These are phyloP conservation scores for Hypholoma sublateritium DNA, from an alignment of 768 basidiomycete genomes.

Conservation along the genomic window DNA sequence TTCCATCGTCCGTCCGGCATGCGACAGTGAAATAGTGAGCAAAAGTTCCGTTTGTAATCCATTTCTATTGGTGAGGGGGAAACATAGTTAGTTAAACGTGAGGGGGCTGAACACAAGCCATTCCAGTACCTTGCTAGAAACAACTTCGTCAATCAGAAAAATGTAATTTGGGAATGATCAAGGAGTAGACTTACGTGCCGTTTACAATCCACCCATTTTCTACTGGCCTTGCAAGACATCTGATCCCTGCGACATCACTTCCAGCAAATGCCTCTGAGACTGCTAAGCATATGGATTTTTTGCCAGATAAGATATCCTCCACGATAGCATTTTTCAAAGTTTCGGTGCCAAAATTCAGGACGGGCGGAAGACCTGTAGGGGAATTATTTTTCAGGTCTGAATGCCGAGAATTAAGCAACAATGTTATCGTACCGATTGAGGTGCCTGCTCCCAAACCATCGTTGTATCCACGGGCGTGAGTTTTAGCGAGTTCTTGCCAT, in stretches of 20 bases:
- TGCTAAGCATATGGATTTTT: slow-evolving; percentile 74
- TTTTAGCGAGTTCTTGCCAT: slow-evolving; percentile 66
- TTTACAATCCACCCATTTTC: slow-evolving; percentile 76
- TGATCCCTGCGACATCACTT: slow-evolving; percentile 71
- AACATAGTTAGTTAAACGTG: no score
- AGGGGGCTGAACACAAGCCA: no score
- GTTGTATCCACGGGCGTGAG: slow-evolving; percentile 73
- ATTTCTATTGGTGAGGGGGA: slow-evolving; percentile 42
- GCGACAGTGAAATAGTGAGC: slow-evolving; percentile 70
- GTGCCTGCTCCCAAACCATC: slow-evolving; percentile 66
- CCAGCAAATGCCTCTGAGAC: slow-evolving; percentile 88
- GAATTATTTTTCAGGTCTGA: neutral
- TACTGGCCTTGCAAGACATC: slow-evolving; percentile 68
- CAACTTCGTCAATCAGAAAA: neutral
- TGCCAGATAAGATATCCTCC: slow-evolving; percentile 56
- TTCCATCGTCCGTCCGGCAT: slow-evolving; percentile 53
- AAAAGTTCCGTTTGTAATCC: slow-evolving; percentile 80
- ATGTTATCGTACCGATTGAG: slow-evolving; percentile 13
- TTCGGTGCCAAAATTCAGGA: slow-evolving; percentile 77
- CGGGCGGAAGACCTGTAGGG: slow-evolving; percentile 62
- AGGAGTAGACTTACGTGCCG: slow-evolving; percentile 56
- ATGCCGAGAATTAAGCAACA: neutral
- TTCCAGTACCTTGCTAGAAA: neutral
- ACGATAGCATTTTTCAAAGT: slow-evolving; percentile 62
- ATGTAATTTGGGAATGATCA: neutral